Conservation (phyloP, 768 basidiomycete genomes). For the Lyophyllum semitale region DNA sequence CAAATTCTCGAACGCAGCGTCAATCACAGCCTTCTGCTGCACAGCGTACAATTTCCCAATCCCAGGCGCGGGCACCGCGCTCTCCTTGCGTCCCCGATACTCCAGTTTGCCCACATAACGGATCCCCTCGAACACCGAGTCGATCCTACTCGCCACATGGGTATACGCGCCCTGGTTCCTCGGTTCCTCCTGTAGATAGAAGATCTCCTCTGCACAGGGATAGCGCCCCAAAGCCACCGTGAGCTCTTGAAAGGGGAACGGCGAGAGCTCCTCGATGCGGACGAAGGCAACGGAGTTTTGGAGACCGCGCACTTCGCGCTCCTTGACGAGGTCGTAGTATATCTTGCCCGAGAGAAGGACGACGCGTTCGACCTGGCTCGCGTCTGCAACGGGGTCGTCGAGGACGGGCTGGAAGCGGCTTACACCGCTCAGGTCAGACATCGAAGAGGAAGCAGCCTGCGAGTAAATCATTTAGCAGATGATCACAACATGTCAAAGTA, state of each 20-base stretch:
- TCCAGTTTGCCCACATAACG: constrained; percentile 33
- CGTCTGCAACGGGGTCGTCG: constrained; percentile 44
- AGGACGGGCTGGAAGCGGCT: constrained; percentile 72
- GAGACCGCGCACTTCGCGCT: constrained; percentile 53
- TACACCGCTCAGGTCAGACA: constrained; percentile 61
- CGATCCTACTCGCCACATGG: constrained; percentile 64
- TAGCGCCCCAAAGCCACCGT: constrained; percentile 49
- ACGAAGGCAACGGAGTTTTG: constrained; percentile 63
- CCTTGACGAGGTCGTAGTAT: constrained; percentile 84
- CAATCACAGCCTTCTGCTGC: constrained; percentile 66
- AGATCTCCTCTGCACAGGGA: constrained; percentile 36
- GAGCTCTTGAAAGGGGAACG: constrained; percentile 77
- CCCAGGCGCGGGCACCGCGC: constrained; percentile 77
- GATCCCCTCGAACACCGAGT: constrained; percentile 45
- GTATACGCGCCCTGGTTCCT: constrained; percentile 83
- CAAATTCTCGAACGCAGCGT: constrained; percentile 54
- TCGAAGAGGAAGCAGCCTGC: constrained; percentile 74
- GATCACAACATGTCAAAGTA: background rate
- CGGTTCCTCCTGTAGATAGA: constrained; percentile 89
- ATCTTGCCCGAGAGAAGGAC: constrained; percentile 81
- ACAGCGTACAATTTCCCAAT: constrained; percentile 65
- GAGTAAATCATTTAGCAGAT: background rate
- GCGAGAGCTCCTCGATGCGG: constrained; percentile 83
- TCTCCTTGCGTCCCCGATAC: constrained; percentile 72
- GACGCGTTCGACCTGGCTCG: constrained; percentile 55